A percentile compares a stretch with the other conserved stretches of the same genome.
Conservation (phyloP, 2,329 filamentous ascomycete species). For the Talaromyces funiculosus region DNA sequence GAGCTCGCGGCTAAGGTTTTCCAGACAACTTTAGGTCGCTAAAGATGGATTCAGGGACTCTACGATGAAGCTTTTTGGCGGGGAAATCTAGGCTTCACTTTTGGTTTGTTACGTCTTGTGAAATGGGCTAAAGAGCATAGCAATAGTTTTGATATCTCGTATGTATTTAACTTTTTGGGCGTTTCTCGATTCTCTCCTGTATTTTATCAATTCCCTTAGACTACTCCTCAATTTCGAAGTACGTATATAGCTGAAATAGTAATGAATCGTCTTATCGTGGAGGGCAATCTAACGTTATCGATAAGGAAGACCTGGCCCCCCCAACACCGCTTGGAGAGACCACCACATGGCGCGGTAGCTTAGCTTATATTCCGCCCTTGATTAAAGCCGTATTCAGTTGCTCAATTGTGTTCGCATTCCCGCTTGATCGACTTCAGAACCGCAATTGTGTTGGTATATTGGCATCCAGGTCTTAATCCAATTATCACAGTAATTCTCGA, state of each 20-base stretch:
- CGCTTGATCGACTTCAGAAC: background rate
- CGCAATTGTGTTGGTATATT: background rate
- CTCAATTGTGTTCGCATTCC: background rate
- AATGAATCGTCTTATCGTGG: background rate
- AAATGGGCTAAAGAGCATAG: background rate
- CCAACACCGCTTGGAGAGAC: slow-evolving; percentile 4
- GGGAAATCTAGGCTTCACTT: background rate
- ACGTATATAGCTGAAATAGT: background rate
- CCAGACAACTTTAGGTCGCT: slow-evolving; percentile 27
- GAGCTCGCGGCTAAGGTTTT: slow-evolving; percentile 84
- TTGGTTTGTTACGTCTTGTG: background rate
- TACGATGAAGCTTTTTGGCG: background rate
- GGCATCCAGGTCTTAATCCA: too few species aligned
- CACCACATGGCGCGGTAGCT: background rate
- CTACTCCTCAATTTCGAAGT: background rate
- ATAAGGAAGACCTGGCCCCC: slow-evolving; percentile 18
- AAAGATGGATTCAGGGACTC: background rate
- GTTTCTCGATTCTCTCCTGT: background rate
- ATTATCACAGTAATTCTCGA: background rate
- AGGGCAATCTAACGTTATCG: slow-evolving; percentile 21
- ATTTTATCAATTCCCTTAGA: background rate
- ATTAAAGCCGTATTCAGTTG: background rate
- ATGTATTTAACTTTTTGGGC: background rate
- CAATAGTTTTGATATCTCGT: background rate
- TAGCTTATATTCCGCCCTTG: slow-evolving; percentile 13